Evolutionary conservation across 1,139 yeast genomes (phyloP), one percentile per base, ranked within the genome.

Genomic region (Yamadazyma triangularis): DNA sequence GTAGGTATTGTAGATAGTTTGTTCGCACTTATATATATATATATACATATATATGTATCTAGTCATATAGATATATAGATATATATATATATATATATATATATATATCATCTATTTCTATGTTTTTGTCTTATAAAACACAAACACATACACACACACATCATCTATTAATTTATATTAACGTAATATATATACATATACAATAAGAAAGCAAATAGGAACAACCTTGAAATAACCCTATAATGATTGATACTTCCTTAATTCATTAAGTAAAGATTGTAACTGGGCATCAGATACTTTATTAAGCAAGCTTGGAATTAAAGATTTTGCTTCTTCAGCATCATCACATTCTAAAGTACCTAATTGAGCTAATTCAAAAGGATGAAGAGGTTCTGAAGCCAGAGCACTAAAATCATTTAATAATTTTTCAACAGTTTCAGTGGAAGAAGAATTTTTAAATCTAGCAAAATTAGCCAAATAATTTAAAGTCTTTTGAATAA

Each of bases 291-390:
- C 95, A 5, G 86, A 74, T 29, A 86, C 88, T 56, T 89, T 89
- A 41, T 70, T 73, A 13, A 77, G 71, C 50, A 91, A 69, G 58
- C 95, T 83, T 28, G 99, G 96, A 40, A 91, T 82, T 50, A 91
- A 69, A 16, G 96, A 86, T 59, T 88, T 86, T 20, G 97, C 97
- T 64, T 91, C 99, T 51, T 91, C 98, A 5, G 95, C 89, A 45
- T 91, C 97, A 53, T 91, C 98, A 59, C 96, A 89, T 25, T 93
- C 87, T 42, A 91, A 68, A 2, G 95, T 86, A 0, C 97, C 96
- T 40, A 91, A 68, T 59, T 91, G 98, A 0, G 98, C 96, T 33
- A 87, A 70, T 60, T 91, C 99, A 56, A 91, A 93, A 2, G 98
- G 97, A 62, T 91, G 98, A 48, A 91, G 64, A 23, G 79, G 79